Conservation (phyloP, 179 eudicot genomes). For the Patellifolia procumbens region DNA sequence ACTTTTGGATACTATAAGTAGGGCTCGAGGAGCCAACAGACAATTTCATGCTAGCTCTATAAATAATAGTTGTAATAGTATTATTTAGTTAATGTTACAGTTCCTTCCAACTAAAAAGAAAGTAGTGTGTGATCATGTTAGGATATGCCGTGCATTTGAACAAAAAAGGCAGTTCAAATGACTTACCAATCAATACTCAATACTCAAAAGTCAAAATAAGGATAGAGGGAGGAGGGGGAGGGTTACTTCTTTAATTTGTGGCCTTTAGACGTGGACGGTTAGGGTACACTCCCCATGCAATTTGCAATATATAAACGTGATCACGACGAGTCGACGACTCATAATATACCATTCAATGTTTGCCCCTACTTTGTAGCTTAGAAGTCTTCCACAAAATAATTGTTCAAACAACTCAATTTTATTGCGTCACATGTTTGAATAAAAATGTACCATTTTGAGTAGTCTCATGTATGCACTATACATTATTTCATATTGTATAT, state of each 20-base stretch:
- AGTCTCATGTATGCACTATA: too few relatives aligned
- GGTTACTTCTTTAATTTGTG: neutral
- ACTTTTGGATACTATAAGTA: too few relatives aligned
- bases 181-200: neutral
- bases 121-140: neutral
- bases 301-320: slow-evolving; percentile 25
- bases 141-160: neutral
- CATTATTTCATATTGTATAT: too few relatives aligned
- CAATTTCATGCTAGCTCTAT: too few relatives aligned
- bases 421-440: too few relatives aligned
- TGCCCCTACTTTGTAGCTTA: neutral
- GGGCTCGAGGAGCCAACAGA: too few relatives aligned
- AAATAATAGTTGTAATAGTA: too few relatives aligned
- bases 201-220: slow-evolving; percentile 24
- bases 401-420: too few relatives aligned
- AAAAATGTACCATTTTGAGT: too few relatives aligned
- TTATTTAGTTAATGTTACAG: too few relatives aligned
- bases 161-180: neutral
- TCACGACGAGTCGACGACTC: slow-evolving; percentile 39
- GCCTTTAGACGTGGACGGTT: slow-evolving; percentile 25
- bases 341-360: slow-evolving; percentile 23
- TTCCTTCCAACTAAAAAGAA: too few relatives aligned
- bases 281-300: slow-evolving; percentile 33
- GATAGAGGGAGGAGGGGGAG: neutral
- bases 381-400: neutral